These are phyloP conservation scores for Arabidopsis hybrid DNA, from an alignment of 441 rosid species.

Conservation along the genomic window DNA sequence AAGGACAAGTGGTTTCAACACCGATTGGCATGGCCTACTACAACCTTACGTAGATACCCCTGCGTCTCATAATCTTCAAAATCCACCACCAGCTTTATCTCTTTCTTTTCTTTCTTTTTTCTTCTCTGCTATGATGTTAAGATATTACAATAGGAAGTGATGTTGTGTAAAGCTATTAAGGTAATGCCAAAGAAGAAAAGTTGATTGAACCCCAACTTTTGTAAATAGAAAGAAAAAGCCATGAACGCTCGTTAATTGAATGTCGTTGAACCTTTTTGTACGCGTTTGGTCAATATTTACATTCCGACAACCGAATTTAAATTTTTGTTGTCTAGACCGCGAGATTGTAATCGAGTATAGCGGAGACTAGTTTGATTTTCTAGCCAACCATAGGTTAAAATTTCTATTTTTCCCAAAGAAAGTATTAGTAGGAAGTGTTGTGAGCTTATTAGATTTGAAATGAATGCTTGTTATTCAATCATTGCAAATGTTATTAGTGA, in stretches of 20 bases:
- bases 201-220: not conserved
- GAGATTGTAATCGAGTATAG: not conserved
- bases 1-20: conserved; percentile 24
- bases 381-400: not conserved
- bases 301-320: not conserved
- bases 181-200: conserved; percentile 3
- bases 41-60: conserved; percentile 4
- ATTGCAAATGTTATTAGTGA: not conserved
- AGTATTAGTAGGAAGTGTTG: too few relatives aligned
- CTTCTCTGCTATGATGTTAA: conserved; percentile 2
- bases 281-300: not conserved
- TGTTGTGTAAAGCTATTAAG: conserved; percentile 1
- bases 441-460: not conserved
- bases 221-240: not conserved
- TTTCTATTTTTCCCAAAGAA: too few relatives aligned
- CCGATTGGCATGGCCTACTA: conserved; percentile 23
- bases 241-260: not conserved
- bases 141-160: conserved; percentile 5
- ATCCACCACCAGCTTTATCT: conserved; percentile 2
- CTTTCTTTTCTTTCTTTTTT: too few relatives aligned
- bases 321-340: not conserved
- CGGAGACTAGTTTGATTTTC: not conserved
- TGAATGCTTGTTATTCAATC: not conserved
- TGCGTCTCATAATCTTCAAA: conserved; percentile 17
- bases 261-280: not conserved